Evolutionary conservation across 2,329 filamentous ascomycete species (phyloP), one percentile per base, ranked within the genome.

Genomic region (Orbilia javanica): DNA sequence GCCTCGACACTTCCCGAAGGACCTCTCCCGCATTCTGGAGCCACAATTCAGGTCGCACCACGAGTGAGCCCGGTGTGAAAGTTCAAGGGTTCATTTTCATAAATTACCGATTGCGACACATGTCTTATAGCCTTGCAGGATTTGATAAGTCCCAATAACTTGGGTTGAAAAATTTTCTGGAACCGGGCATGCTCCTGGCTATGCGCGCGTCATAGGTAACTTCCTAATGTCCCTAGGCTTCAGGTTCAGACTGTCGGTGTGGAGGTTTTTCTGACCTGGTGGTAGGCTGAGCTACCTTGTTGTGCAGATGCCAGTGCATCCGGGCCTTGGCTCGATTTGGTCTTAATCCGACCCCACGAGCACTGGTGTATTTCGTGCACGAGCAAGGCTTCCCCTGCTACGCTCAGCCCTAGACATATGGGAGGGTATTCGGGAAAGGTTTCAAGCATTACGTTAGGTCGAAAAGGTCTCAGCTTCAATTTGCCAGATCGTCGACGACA

Each of bases 101-200:
- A 57, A 70, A 64, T 64, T 77, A 57, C 72, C 73, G 73, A 77
- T 70, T 77, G 73, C 73, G 73, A 77, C 60, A 67, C 60, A 71
- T 71, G 39, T 77, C 64, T 66, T 77, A 77, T 77, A 77, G 29
- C 62, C 36, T 20, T 66, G 60, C 73, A 77, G 53, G 10, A 42
- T 62, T 22, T 52, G 72, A 64, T 77, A 77, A 71, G 73, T 66
- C 73, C 66, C 66, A 77, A 77, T 77, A 44, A 52, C 52, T 65
- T 62, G 73, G 73, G 50, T 66, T 44, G 63, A 70, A 69, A 64
- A 70, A 71, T 62, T 50, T 62, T 66, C 36, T 57, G 60, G 60
- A 39, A 66, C 73, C 57, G 55, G 73, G 66, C 66, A 55, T 60
- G 29, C 18, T 53, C 31, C 39, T 46, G 22, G 48, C 36, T 55